Evolutionary conservation across 257 asterid species (phyloP).

Genomic region (Solanum acaule): DNA sequence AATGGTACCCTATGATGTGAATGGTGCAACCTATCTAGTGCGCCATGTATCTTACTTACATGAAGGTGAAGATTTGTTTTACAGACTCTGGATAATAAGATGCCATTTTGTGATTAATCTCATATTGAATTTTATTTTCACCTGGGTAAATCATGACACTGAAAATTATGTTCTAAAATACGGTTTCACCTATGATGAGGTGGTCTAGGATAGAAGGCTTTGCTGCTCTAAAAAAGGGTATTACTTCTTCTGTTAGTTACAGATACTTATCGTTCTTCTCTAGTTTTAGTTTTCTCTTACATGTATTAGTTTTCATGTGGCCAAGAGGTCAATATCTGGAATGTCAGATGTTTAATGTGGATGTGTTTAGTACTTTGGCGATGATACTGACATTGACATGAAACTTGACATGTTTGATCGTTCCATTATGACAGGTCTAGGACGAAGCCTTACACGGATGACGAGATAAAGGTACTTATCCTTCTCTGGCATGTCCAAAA

Average conservation of each 20-base stretch:
- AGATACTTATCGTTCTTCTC: not conserved
- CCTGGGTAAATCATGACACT: not conserved
- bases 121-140: not conserved
- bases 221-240: not conserved
- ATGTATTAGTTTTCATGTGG: not conserved
- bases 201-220: not conserved
- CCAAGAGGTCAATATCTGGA: not conserved
- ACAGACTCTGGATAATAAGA: not conserved
- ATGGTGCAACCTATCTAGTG: too few relatives aligned
- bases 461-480: conserved; percentile 71
- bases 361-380: not conserved
- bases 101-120: not conserved
- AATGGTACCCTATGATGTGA: not conserved
- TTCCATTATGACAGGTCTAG: conserved; percentile 20
- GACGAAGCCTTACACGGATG: conserved; percentile 66
- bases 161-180: not conserved
- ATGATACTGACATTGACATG: not conserved
- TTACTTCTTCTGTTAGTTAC: not conserved
- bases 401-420: conserved; percentile 12
- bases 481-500: not conserved
- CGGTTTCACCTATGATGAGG: not conserved
- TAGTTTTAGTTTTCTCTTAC: not conserved
- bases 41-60: too few relatives aligned
- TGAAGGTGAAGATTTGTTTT: not conserved
- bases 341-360: not conserved